Conservation (phyloP, 495 filamentous ascomycete species). For the Hyphodiscus hymeniophilus region DNA sequence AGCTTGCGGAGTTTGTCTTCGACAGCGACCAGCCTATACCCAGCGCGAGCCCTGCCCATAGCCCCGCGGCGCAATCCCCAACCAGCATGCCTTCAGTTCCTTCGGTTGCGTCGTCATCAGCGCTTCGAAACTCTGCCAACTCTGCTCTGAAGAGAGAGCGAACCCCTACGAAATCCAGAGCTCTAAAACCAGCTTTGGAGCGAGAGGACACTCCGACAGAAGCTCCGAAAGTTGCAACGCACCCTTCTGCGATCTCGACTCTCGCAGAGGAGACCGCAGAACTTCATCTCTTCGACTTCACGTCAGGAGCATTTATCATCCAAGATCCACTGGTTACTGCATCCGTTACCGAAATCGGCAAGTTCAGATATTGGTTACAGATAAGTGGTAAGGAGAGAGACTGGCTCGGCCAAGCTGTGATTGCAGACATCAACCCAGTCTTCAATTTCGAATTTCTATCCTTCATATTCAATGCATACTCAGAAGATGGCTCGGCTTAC, state of each 20-base stretch:
- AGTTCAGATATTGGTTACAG: slow-evolving; percentile 95
- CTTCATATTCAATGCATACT: slow-evolving; percentile 97
- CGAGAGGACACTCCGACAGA: slow-evolving; percentile 32
- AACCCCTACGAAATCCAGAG: slow-evolving; percentile 13
- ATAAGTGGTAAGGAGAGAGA: slow-evolving; percentile 68
- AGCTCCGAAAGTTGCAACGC: slow-evolving; percentile 50
- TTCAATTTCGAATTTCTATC: slow-evolving; percentile 98
- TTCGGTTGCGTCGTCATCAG: neutral
- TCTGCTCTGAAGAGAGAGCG: slow-evolving; percentile 21
- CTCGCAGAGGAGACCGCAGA: slow-evolving; percentile 73
- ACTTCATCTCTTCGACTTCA: slow-evolving; percentile 88
- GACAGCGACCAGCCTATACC: slow-evolving; percentile 72
- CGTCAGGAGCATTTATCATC: slow-evolving; percentile 70
- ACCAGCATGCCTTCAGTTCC: slow-evolving; percentile 7
- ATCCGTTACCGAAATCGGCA: slow-evolving; percentile 75
- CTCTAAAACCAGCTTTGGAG: slow-evolving; percentile 14
- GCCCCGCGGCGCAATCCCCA: slow-evolving; percentile 15
- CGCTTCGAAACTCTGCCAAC: slow-evolving; percentile 20
- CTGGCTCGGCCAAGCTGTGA: slow-evolving; percentile 81
- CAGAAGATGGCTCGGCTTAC: slow-evolving; percentile 79
- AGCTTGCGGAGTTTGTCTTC: slow-evolving; percentile 76
- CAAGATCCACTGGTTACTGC: slow-evolving; percentile 70
- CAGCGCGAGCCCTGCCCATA: slow-evolving; percentile 59
- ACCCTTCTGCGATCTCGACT: slow-evolving; percentile 63
- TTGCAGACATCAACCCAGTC: slow-evolving; percentile 90